A percentile compares a stretch with the other conserved stretches of the same genome.
Evolutionary conservation across 495 filamentous ascomycete genomes (phyloP).

Genomic region (Trichoderma gamsii): DNA sequence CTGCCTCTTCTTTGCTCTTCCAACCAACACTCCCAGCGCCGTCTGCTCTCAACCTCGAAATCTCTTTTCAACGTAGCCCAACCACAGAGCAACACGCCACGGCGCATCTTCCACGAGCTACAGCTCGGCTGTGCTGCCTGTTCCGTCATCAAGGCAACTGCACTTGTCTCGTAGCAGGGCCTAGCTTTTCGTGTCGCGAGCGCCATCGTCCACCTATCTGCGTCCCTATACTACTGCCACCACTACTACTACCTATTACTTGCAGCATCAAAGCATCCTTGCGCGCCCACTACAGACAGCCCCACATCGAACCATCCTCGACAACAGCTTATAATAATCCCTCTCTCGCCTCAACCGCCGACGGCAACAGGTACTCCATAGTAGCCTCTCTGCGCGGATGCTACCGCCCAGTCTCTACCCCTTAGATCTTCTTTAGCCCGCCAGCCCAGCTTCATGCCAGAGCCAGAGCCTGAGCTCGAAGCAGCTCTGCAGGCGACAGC

Average conservation of each 20-base stretch:
- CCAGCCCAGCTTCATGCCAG: conserved; percentile 29
- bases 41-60: not conserved
- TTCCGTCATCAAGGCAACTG: not conserved
- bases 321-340: conserved; percentile 6
- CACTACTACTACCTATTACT: conserved; percentile 6
- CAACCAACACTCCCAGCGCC: not conserved
- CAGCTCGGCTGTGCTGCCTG: not conserved
- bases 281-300: not conserved
- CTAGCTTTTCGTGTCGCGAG: not conserved
- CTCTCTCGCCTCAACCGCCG: not conserved
- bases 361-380: conserved; percentile 6
- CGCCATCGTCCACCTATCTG: not conserved
- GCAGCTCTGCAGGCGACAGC: conserved; percentile 31
- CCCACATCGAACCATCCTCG: conserved; percentile 12
- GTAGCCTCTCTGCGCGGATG: conserved; percentile 9
- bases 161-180: not conserved
- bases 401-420: conserved; percentile 20
- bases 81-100: not conserved
- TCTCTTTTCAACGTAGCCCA: not conserved
- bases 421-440: conserved; percentile 21
- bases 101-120: not conserved
- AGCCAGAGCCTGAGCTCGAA: conserved; percentile 21
- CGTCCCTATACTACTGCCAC: not conserved
- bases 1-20: conserved; percentile 1
- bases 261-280: conserved; percentile 9